A percentile compares a stretch with the other conserved stretches of the same genome.
phyloP scores from a whole-genome alignment of 1,284 basidiomycete genomes.

The Mycosarcoma mackinlayi region DNA sequence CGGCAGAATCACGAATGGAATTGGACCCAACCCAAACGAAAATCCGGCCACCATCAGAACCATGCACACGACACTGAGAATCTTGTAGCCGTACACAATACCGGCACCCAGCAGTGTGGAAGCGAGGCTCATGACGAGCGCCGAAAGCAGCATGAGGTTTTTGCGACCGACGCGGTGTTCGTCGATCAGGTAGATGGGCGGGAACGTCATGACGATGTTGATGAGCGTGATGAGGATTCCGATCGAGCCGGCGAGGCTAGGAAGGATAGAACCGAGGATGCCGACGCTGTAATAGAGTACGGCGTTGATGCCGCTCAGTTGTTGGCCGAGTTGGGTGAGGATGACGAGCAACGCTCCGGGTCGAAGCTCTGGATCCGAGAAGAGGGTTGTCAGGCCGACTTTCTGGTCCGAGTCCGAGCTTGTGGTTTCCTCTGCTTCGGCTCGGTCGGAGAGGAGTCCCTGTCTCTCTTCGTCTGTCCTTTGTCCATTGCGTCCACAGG shows the following conservation, averaged over 20 bases:
- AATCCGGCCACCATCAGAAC: constrained; percentile 88
- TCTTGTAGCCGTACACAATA: constrained; percentile 71
- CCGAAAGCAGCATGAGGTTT: constrained; percentile 68
- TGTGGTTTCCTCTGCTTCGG: neutral
- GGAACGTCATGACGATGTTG: constrained; percentile 82
- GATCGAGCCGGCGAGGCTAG: constrained; percentile 45
- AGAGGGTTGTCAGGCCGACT: constrained; percentile 21
- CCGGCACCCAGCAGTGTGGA: constrained; percentile 79
- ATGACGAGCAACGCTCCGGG: constrained; percentile 51
- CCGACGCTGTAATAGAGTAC: constrained; percentile 65
- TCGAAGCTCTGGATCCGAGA: constrained; percentile 33
- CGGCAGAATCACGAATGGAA: constrained; percentile 92
- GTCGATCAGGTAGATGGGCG: constrained; percentile 81
- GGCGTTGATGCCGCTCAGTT: constrained; percentile 63
- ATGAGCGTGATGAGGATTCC: constrained; percentile 63
- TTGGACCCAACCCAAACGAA: constrained; percentile 86
- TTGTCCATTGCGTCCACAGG: neutral
- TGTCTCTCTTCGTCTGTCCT: constrained; percentile 31
- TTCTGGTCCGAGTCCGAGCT: neutral
- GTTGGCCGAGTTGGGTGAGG: constrained; percentile 63
- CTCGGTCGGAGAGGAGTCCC: constrained; percentile 21
- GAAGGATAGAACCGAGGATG: constrained; percentile 57
- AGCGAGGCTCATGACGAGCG: constrained; percentile 76
- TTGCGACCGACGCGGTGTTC: constrained; percentile 72
- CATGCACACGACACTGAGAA: constrained; percentile 80